These are phyloP conservation scores for Cryoendolithus antarcticus DNA, from an alignment of 2,329 filamentous ascomycete genomes.

Conservation along the genomic window DNA sequence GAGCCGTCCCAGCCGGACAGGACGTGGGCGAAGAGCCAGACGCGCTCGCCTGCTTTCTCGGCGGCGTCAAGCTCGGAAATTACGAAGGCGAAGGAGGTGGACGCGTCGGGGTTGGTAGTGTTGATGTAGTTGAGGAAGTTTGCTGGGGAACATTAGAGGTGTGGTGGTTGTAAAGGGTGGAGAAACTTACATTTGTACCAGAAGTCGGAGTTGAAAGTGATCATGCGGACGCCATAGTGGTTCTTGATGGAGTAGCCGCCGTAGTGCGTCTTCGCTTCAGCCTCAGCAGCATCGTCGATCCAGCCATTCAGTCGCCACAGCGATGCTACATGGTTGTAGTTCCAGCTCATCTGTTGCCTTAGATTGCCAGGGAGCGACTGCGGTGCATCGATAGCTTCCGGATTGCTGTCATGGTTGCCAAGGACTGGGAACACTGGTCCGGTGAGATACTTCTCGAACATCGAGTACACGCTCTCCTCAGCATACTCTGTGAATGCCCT, in stretches of 20 bases:
- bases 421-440: constrained; percentile 45
- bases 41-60: constrained; percentile 39
- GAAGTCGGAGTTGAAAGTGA: constrained; percentile 43
- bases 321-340: constrained; percentile 44
- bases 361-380: constrained; percentile 41
- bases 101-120: constrained; percentile 38
- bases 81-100: constrained; percentile 37
- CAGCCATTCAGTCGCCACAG: constrained; percentile 46
- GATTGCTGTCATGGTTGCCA: constrained; percentile 46
- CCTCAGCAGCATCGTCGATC: constrained; percentile 34
- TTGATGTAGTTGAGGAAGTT: constrained; percentile 42
- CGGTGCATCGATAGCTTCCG: constrained; percentile 41
- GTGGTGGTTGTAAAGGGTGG: too few relatives aligned
- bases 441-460: constrained; percentile 45
- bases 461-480: constrained; percentile 40
- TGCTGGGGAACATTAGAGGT: background rate
- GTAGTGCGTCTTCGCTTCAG: constrained; percentile 41
- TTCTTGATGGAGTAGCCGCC: constrained; percentile 44
- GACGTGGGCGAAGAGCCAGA: constrained; percentile 45
- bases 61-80: constrained; percentile 41
- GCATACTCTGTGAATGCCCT: constrained; percentile 41
- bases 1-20: constrained; percentile 44
- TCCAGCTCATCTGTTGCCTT: constrained; percentile 46
- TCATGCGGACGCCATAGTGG: constrained; percentile 40
- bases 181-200: constrained; percentile 24